Conservation (phyloP, 495 filamentous ascomycete species). For the Glonium stellatum region DNA sequence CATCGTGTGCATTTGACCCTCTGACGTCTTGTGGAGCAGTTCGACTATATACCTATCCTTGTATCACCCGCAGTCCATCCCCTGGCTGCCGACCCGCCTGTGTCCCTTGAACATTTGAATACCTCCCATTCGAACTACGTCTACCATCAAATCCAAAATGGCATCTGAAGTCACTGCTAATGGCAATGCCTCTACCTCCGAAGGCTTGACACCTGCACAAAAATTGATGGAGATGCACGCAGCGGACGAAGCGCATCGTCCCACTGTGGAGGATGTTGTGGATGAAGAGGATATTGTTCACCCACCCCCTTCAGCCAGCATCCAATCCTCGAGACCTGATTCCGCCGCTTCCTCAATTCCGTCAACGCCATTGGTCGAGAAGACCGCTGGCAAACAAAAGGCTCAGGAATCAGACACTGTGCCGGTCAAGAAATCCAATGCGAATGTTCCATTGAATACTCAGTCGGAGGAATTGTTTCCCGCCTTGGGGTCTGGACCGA, state of each 20-base stretch:
- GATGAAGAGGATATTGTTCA: conserved; percentile 72
- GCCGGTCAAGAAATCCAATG: conserved; percentile 36
- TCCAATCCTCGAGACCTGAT: conserved; percentile 33
- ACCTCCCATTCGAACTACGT: background rate
- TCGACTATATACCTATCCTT: background rate
- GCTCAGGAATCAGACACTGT: conserved; percentile 33
- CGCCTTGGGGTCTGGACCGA: conserved; percentile 61
- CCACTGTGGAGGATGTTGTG: conserved; percentile 67
- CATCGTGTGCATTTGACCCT: background rate
- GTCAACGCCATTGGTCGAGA: conserved; percentile 44
- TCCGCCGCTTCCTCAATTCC: conserved; percentile 29
- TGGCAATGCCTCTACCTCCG: conserved; percentile 18
- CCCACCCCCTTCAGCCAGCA: conserved; percentile 43
- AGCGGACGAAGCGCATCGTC: conserved; percentile 55
- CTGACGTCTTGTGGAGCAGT: background rate
- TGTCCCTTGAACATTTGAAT: background rate
- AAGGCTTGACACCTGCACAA: conserved; percentile 52
- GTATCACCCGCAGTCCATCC: background rate
- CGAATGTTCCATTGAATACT: conserved; percentile 53
- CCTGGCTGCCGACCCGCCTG: background rate
- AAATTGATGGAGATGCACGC: conserved; percentile 72
- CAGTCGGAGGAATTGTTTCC: conserved; percentile 87
- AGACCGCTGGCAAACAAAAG: conserved; percentile 58
- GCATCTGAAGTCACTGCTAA: conserved; percentile 40
- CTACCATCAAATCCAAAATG: conserved; percentile 33